These are phyloP conservation scores for Baorangia bicolor DNA, from an alignment of 768 basidiomycete species.

Conservation along the genomic window DNA sequence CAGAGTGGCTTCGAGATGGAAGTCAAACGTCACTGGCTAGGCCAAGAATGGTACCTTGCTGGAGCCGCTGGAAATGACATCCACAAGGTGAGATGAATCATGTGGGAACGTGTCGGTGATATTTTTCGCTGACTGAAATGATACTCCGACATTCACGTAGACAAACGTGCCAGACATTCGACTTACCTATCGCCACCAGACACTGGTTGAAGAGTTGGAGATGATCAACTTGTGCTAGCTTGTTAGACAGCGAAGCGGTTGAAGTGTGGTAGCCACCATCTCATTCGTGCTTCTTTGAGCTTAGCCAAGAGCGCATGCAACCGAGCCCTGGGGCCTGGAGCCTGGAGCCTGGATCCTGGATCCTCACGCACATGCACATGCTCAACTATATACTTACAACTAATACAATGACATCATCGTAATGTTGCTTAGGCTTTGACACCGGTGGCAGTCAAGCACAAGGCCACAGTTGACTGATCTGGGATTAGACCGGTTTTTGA, in stretches of 20 bases:
- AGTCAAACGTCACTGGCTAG: constrained; percentile 93
- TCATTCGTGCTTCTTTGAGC: neutral
- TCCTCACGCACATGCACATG: too few species aligned
- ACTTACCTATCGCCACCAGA: constrained; percentile 87
- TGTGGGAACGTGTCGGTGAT: neutral
- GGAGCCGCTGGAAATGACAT: constrained; percentile 96
- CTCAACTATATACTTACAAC: too few species aligned
- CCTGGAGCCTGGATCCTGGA: too few species aligned
- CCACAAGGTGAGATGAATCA: constrained; percentile 71
- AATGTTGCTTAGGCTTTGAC: too few species aligned
- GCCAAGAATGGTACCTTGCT: constrained; percentile 89
- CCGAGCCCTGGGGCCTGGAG: too few species aligned
- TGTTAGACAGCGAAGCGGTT: neutral
- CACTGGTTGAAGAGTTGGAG: constrained; percentile 80
- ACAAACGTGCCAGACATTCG: constrained; percentile 97
- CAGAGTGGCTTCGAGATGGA: constrained; percentile 99
- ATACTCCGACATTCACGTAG: constrained; percentile 36
- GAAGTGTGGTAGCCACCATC: neutral
- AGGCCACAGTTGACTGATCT: neutral
- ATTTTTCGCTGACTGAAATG: constrained; percentile 6
- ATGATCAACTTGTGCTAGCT: constrained; percentile 47
- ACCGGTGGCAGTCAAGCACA: too few species aligned
- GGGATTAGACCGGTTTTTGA: neutral
- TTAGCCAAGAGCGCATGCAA: too few species aligned
- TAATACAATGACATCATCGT: too few species aligned